These are phyloP conservation scores for Scheffersomyces titani DNA, from an alignment of 1,139 yeast genomes.

Conservation along the genomic window DNA sequence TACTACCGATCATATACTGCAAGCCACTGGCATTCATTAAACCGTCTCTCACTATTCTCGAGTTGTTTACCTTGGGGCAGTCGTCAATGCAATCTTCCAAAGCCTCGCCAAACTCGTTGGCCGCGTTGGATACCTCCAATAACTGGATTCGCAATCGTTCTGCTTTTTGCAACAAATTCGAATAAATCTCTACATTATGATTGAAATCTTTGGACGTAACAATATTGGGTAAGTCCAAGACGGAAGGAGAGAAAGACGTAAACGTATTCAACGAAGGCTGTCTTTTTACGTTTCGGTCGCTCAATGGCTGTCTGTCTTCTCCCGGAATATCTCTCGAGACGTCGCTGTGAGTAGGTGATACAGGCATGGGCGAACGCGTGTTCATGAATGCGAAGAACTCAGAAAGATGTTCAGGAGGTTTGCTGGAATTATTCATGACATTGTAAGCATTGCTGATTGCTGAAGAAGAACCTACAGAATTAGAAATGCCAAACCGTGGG, in stretches of 20 bases:
- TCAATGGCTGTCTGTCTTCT: conserved; percentile 10
- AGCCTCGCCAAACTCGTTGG: conserved; percentile 73
- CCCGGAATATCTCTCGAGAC: conserved; percentile 7
- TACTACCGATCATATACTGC: conserved; percentile 76
- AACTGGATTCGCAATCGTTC: conserved; percentile 53
- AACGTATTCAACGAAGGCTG: conserved; percentile 35
- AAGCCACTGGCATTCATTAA: conserved; percentile 74
- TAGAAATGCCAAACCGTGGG: neutral
- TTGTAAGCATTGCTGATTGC: neutral
- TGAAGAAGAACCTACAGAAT: neutral
- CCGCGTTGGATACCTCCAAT: conserved; percentile 54
- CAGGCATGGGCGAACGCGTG: conserved; percentile 19
- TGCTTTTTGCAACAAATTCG: conserved; percentile 53
- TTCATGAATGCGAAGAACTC: conserved; percentile 55
- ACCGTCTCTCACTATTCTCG: conserved; percentile 64
- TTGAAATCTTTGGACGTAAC: conserved; percentile 61
- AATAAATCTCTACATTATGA: conserved; percentile 48
- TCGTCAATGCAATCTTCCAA: conserved; percentile 53
- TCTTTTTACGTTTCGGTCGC: conserved; percentile 9
- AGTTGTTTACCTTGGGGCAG: conserved; percentile 68
- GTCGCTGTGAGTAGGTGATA: conserved; percentile 7
- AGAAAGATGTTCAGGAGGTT: conserved; percentile 53
- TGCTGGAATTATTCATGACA: conserved; percentile 1
- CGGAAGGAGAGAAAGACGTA: conserved; percentile 51
- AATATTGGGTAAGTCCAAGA: conserved; percentile 58